Evolutionary conservation across 305 asterid genomes (phyloP), one percentile per base, ranked within the genome.

Genomic region (Fraxinus floribunda): DNA sequence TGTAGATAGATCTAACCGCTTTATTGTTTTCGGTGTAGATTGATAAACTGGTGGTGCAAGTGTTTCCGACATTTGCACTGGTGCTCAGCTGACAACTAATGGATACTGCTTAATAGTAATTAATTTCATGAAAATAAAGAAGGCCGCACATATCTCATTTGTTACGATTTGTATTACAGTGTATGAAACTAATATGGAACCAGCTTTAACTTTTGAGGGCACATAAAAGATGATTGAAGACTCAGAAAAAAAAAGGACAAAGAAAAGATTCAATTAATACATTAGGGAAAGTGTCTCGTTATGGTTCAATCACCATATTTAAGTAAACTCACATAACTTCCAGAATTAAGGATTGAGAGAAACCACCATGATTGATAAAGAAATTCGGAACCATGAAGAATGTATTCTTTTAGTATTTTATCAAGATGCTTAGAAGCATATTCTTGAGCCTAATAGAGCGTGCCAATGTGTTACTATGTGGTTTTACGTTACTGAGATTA

Each of bases 231-330:
- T 62, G 71, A 62, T 62, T 62, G 71, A 62, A 62, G 71, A 62
- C 71, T 22, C 6, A 62, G 71, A 20, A 62, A 62, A 62, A 44
- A 55, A 62, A 62, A 3, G 16, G 32, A 22, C 70, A 78, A 38
- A 75, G 71, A 46, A 77, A 62, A 68, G 32, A 74, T 75, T 36
- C 4, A 20, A 30, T 26, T 76, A 72, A 82, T 80, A 55, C 79
- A 76, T n/a, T 82, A 35, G 77, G 11, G 22, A 49, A 52, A 62
- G 52, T 24, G 75, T 78, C 82, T 55, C 79, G 78, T 44, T 77
- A 46, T 29, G 44, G 79, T 30, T 71, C 35, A 79, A 78, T 64
- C 26, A 18, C 70, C 80, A 62, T 22, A 44, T 57, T 66, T 73
- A 75, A 18, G 77, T 78, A 30, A 4, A 78, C 44, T 62, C 35